Evolutionary conservation across 1,284 basidiomycete species (phyloP), one percentile per base, ranked within the genome.

Genomic region (Tausonia pullulans): DNA sequence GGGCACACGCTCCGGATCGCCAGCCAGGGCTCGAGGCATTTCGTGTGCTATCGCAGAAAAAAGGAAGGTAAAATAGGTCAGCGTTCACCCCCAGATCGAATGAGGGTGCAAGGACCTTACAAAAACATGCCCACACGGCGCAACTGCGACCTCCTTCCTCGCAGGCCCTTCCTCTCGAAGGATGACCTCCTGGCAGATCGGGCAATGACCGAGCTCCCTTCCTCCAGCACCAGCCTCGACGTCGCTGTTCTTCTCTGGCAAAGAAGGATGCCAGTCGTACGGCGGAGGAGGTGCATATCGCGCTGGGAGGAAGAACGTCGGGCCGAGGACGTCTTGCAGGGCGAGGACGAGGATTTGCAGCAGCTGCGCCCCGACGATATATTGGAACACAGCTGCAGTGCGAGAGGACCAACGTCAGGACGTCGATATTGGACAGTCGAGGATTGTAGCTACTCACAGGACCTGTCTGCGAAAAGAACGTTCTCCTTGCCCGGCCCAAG

Each of bases 111-210:
- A 3, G 48, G 41, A 13, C 57, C 64, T 56, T 54, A 65, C 64
- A 13, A 65, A 65, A 16, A 56, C 59, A 39, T 65, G 64, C 10
- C 49, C 44, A 43, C 64, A 65, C 11, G 64, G 64, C 46, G 59
- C 64, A 16, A 39, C 52, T 2, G 4, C 52, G 5, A 39, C 52
- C 8, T 53, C 52, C 52, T n/a, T 13, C 45, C 11, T 59, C 10
- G 4, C 39, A n/a, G 39, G n/a, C 48, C 48, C 62, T 2, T 40
- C 52, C 3, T 52, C 44, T 7, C 51, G 9, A 6, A 51, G 40
- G 40, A 65, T 49, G 27, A 48, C 40, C 13, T 65, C 64, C 64
- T 61, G 61, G 44, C 64, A 65, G 16, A 65, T 65, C 8, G 60
- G 52, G 11, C 64, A 65, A 50, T 65, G 59, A 3, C 40, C 59